These are phyloP conservation scores for Penstemon eatonii DNA, from an alignment of 257 asterid species.

Conservation along the genomic window DNA sequence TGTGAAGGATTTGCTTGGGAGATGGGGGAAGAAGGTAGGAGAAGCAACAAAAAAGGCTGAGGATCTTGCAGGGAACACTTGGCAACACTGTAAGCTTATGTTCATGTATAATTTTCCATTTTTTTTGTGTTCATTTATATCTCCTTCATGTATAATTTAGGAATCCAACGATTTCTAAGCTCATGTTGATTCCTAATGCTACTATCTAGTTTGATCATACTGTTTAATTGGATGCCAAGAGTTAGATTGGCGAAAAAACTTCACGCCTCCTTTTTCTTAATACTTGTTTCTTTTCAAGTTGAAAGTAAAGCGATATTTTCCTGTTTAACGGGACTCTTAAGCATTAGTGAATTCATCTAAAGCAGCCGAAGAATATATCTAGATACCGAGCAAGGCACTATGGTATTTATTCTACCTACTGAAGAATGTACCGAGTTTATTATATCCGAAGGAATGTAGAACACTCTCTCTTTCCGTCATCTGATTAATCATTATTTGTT, in stretches of 20 bases:
- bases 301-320: too few relatives aligned
- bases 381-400: too few relatives aligned
- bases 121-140: conserved; percentile 15
- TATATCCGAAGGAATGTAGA: too few relatives aligned
- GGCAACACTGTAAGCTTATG: conserved; percentile 83
- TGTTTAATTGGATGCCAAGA: conserved; percentile 5
- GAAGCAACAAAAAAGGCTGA: conserved; percentile 84
- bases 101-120: conserved; percentile 2
- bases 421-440: too few relatives aligned
- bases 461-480: too few relatives aligned
- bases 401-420: too few relatives aligned
- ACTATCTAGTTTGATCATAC: not conserved
- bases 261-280: too few relatives aligned
- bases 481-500: too few relatives aligned
- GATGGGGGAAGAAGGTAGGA: conserved; percentile 87
- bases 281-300: too few relatives aligned
- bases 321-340: too few relatives aligned
- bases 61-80: conserved; percentile 85
- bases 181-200: conserved; percentile 4
- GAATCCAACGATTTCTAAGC: conserved; percentile 1
- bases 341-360: too few relatives aligned
- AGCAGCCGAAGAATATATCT: too few relatives aligned
- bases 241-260: not conserved
- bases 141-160: conserved; percentile 6
- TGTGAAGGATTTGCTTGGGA: conserved; percentile 75